phyloP scores from a whole-genome alignment of 1,284 basidiomycete genomes.

The Moesziomyces globuligerus region DNA sequence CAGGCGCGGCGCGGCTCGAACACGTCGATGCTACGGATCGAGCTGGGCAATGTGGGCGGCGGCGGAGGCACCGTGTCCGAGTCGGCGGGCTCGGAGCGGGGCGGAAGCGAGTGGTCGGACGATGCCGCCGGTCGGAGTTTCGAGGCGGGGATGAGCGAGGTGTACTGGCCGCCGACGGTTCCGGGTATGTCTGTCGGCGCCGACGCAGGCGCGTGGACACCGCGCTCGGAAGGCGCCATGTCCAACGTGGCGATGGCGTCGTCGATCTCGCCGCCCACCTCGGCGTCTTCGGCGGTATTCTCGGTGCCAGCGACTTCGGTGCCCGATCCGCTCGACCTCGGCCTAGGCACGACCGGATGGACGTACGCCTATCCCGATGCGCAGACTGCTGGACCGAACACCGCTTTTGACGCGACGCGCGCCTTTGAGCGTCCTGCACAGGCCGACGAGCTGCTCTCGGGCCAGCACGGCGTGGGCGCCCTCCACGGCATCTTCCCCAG shows the following conservation, averaged over 20 bases:
- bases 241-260: slow-evolving; percentile 20
- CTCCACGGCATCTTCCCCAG: too few relatives aligned
- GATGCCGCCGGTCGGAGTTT: slow-evolving; percentile 7
- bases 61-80: background rate
- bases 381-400: background rate
- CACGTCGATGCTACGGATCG: slow-evolving; percentile 10
- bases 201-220: slow-evolving; percentile 10
- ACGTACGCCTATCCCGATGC: slow-evolving; percentile 1
- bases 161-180: slow-evolving; percentile 14
- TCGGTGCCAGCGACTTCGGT: slow-evolving; percentile 7
- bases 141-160: slow-evolving; percentile 12
- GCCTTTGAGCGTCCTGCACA: too few relatives aligned
- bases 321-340: slow-evolving; percentile 13
- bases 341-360: background rate
- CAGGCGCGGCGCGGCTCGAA: slow-evolving; percentile 19
- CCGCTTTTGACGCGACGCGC: too few relatives aligned
- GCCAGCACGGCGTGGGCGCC: too few relatives aligned
- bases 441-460: too few relatives aligned
- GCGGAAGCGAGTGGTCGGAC: slow-evolving; percentile 12
- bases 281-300: slow-evolving; percentile 11
- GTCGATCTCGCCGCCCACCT: slow-evolving; percentile 16
- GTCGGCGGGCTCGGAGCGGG: slow-evolving; percentile 13
- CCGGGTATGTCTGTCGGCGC: slow-evolving; percentile 1
- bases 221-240: slow-evolving; percentile 14
- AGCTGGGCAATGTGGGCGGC: slow-evolving; percentile 9